Base-by-base conservation (phyloP, 306 rosid genomes). In the Fagus crenata region DNA sequence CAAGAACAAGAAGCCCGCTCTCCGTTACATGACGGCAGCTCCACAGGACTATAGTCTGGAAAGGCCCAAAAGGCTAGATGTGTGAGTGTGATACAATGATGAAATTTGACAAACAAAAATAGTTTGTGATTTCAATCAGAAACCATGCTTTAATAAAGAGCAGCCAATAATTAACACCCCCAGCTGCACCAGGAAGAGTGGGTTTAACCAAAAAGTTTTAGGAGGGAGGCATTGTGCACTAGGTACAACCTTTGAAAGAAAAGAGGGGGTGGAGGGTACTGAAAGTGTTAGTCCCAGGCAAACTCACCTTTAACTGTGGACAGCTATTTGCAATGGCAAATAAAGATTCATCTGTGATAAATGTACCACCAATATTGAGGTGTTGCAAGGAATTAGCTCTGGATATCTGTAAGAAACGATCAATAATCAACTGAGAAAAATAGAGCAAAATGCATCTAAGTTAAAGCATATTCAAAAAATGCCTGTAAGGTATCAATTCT, bases 281-380 rank as follows among this genome's bases (percentile, higher is more conserved):
- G 51, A 46, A 46, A 46, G 51, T 43, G 40, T 51, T 13, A 18
- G 63, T 37, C 71, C 73, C 17, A 8, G 5, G 5, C 67, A 86
- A 22, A 46, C 67, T 82, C 73, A 88, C 99, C 97, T 92, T 86
- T 67, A 95, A 81, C 59, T 87, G 87, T 51, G 94, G 96, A 72
- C 99, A 93, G 74, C 81, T 87, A 78, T 71, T 79, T 56, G 97
- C 92, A 17, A 90, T 84, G 67, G 86, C 97, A 80, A 78, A 81
- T 18, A 95, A 84, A 35, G 97, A 89, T 75, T 91, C 88, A 80
- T 96, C 98, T 14, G 98, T 96, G 81, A 96, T 91, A 76, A 92
- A 96, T 35, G 97, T 96, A 36, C 98, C 98, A 17, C 99, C 98
- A 42, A 96, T 88, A 74, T 96, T 90, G 81, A 95, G 84, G 89